Evolutionary conservation across 768 basidiomycete genomes (phyloP).

Genomic region (Panaeolus cyanescens): DNA sequence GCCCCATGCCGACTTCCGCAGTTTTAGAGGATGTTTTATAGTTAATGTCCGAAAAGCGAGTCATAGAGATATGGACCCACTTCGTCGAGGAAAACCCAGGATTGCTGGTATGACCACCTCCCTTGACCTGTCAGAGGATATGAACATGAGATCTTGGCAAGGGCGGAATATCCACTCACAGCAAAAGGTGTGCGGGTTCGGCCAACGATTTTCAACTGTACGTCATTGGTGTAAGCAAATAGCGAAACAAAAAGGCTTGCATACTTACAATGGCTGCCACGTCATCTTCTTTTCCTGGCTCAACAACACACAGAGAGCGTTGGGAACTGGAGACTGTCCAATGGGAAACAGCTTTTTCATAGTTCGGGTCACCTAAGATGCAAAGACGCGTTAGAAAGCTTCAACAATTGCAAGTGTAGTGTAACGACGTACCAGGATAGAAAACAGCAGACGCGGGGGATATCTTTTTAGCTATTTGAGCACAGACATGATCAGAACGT

Average conservation of each 20-base stretch:
- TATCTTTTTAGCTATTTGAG: background rate
- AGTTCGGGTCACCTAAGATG: background rate
- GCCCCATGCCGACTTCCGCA: conserved; percentile 42
- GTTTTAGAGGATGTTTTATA: conserved; percentile 43
- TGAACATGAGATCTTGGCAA: background rate
- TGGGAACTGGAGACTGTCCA: background rate
- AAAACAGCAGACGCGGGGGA: background rate
- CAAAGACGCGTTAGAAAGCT: background rate
- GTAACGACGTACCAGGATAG: background rate
- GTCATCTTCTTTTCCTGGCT: background rate
- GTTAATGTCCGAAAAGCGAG: conserved; percentile 43
- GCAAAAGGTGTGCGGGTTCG: background rate
- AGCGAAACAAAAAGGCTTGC: background rate
- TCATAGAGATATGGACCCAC: conserved; percentile 62
- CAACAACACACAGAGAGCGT: background rate
- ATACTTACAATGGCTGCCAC: background rate
- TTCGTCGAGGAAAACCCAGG: conserved; percentile 60
- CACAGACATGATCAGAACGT: background rate
- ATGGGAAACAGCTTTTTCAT: background rate
- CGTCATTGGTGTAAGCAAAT: background rate
- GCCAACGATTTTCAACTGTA: background rate
- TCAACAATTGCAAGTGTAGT: background rate
- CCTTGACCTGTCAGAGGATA: conserved; percentile 47
- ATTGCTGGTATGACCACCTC: conserved; percentile 59
- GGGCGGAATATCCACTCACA: background rate